Percentiles rank a stretch among this genome's conserved stretches.
Evolutionary conservation across 208 protist species (phyloP).

Genomic region (Crithidia thermophila): DNA sequence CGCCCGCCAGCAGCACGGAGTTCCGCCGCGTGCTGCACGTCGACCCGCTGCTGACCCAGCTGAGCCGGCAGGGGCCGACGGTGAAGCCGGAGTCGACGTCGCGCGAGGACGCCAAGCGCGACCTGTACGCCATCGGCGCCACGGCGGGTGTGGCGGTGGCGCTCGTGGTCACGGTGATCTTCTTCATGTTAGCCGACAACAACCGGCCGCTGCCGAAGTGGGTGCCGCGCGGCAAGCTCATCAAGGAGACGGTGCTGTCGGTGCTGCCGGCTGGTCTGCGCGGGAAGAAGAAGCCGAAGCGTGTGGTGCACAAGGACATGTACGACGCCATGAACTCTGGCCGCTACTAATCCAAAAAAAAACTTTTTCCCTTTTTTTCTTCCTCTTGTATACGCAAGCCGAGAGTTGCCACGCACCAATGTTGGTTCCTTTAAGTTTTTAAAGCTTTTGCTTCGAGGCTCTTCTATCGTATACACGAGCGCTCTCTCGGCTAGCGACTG

Average conservation of each 20-base stretch:
- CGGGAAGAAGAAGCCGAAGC: constrained; percentile 54
- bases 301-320: constrained; percentile 72
- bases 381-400: too few relatives aligned
- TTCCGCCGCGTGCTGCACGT: constrained; percentile 71
- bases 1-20: constrained; percentile 37
- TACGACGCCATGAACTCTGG: constrained; percentile 88
- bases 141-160: constrained; percentile 54
- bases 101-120: constrained; percentile 25
- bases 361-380: background rate
- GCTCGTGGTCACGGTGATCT: constrained; percentile 59
- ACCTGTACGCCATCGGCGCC: constrained; percentile 62
- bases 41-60: constrained; percentile 71
- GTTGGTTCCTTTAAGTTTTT: too few relatives aligned
- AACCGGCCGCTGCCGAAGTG: constrained; percentile 79
- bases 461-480: too few relatives aligned
- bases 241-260: constrained; percentile 78
- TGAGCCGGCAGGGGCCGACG: constrained; percentile 68
- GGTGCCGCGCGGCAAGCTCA: constrained; percentile 80
- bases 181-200: constrained; percentile 81
- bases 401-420: too few relatives aligned
- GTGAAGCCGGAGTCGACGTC: background rate
- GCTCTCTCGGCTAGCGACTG: too few relatives aligned
- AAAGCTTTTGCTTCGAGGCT: too few relatives aligned
- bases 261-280: constrained; percentile 56
- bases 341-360: constrained; percentile 42